Conservation (phyloP, 2,329 filamentous ascomycete species). For the Cercospora sp. region DNA sequence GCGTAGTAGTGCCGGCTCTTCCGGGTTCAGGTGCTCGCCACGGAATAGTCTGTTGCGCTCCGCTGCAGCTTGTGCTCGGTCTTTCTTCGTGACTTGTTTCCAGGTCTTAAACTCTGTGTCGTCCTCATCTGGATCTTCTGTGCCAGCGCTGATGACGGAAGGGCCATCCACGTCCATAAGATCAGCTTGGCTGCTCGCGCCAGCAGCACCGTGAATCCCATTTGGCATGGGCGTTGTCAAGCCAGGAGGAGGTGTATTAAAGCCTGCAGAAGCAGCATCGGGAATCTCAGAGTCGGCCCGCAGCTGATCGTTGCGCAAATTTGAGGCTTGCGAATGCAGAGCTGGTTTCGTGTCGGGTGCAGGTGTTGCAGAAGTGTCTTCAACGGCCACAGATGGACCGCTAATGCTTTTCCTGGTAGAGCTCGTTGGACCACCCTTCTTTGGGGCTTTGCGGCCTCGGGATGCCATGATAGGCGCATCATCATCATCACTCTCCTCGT, state of each 20-base stretch:
- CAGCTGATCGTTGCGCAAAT: constrained; percentile 54
- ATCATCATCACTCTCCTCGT: constrained; percentile 84
- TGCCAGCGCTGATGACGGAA: constrained; percentile 65
- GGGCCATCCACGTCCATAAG: constrained; percentile 85
- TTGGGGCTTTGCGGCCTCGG: constrained; percentile 81
- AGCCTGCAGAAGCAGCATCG: constrained; percentile 72
- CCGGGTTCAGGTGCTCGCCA: constrained; percentile 77
- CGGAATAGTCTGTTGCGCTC: constrained; percentile 85
- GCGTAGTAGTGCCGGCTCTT: constrained; percentile 83
- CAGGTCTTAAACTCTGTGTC: constrained; percentile 92
- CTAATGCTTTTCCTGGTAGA: constrained; percentile 32
- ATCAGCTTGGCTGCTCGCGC: constrained; percentile 70
- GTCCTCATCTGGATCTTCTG: constrained; percentile 79
- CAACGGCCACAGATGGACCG: constrained; percentile 59
- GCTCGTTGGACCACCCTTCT: constrained; percentile 67
- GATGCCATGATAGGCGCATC: constrained; percentile 87
- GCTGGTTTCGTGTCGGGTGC: constrained; percentile 67
- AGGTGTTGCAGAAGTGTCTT: constrained; percentile 64
- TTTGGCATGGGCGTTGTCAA: constrained; percentile 72
- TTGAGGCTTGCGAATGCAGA: constrained; percentile 49
- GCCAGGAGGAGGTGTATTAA: constrained; percentile 77
- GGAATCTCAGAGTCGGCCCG: constrained; percentile 76
- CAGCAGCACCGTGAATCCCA: constrained; percentile 60
- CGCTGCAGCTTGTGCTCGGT: constrained; percentile 80
- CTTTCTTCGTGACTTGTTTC: constrained; percentile 98